Conservation (phyloP, 257 asterid species). For the Cordia subcordata region DNA sequence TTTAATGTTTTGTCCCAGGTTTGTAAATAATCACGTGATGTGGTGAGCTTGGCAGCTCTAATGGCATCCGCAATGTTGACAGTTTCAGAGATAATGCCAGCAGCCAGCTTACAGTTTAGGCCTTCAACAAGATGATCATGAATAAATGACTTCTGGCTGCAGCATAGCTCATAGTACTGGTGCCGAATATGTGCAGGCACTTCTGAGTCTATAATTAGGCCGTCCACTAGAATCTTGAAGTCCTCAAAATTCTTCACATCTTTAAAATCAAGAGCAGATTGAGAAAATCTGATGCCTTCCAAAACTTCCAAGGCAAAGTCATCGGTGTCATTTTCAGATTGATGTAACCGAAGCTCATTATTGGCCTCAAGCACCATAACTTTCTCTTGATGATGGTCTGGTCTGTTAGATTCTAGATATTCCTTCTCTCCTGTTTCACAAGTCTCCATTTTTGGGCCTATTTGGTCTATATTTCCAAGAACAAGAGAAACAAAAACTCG, state of each 20-base stretch:
- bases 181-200: slow-evolving; percentile 26
- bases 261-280: slow-evolving; percentile 22
- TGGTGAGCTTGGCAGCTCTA: slow-evolving; percentile 29
- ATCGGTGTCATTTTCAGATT: slow-evolving; percentile 7
- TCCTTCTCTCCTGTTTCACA: slow-evolving; percentile 22
- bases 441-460: slow-evolving; percentile 5
- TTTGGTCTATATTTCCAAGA: background rate
- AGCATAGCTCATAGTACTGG: slow-evolving; percentile 56
- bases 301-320: slow-evolving; percentile 22
- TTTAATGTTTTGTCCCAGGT: slow-evolving; percentile 53
- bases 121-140: slow-evolving; percentile 44
- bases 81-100: slow-evolving; percentile 48
- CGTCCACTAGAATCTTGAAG: slow-evolving; percentile 48
- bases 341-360: slow-evolving; percentile 7
- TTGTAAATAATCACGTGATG: slow-evolving; percentile 24
- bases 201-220: slow-evolving; percentile 42
- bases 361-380: slow-evolving; percentile 10
- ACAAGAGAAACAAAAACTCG: background rate
- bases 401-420: background rate
- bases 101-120: slow-evolving; percentile 45
- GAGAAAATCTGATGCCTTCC: slow-evolving; percentile 26
- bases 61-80: slow-evolving; percentile 49
- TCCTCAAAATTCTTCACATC: slow-evolving; percentile 37
- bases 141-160: slow-evolving; percentile 44
- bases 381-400: slow-evolving; percentile 8